Evolutionary conservation across 805 yeast genomes (phyloP).

Genomic region (Pichia cephalocereana): DNA sequence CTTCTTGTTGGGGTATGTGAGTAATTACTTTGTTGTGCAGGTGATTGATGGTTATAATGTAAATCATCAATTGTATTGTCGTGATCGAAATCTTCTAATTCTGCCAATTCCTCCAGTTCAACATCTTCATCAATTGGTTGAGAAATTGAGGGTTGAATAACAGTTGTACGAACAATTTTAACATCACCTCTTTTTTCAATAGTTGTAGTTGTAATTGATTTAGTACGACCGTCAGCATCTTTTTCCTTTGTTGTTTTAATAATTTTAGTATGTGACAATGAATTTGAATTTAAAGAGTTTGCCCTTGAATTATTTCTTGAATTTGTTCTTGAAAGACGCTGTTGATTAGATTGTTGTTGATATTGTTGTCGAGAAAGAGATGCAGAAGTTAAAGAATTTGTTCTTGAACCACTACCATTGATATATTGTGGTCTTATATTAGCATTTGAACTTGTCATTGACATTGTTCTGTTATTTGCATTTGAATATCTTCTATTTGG

Average conservation of each 20-base stretch:
- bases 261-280: constrained; percentile 23
- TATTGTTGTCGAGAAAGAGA: not conserved
- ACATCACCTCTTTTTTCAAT: constrained; percentile 39
- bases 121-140: constrained; percentile 13
- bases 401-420: constrained; percentile 8
- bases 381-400: constrained; percentile 15
- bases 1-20: not conserved
- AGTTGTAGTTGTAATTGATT: constrained; percentile 46
- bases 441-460: not conserved
- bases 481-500: constrained; percentile 4
- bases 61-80: constrained; percentile 21
- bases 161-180: constrained; percentile 40
- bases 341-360: constrained; percentile 3
- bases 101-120: constrained; percentile 21
- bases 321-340: not conserved
- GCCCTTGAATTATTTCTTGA: constrained; percentile 20
- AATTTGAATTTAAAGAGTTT: constrained; percentile 24
- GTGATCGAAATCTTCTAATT: constrained; percentile 12
- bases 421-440: not conserved
- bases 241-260: constrained; percentile 42
- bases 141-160: constrained; percentile 24
- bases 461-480: constrained; percentile 1
- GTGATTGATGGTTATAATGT: constrained; percentile 2
- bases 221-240: constrained; percentile 43
- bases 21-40: not conserved